These are phyloP conservation scores for Fusarium euwallaceae DNA, from an alignment of 2,329 filamentous ascomycete genomes.

Conservation along the genomic window DNA sequence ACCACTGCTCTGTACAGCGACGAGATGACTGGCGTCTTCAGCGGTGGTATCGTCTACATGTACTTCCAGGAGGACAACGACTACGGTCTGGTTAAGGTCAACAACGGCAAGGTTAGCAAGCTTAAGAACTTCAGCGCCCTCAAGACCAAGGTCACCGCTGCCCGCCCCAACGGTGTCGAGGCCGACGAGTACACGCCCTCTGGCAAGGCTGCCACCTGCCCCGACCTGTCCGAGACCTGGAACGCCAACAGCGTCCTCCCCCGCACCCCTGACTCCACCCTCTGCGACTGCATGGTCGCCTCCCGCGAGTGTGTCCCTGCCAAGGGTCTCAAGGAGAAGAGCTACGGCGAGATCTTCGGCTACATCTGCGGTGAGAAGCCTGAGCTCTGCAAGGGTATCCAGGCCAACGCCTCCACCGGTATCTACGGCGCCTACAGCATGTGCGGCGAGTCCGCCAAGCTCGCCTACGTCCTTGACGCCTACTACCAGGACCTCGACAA, in stretches of 20 bases:
- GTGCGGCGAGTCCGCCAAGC: constrained; percentile 78
- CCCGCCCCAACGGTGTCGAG: constrained; percentile 74
- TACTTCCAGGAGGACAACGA: constrained; percentile 94
- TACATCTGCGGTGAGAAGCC: constrained; percentile 74
- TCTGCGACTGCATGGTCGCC: constrained; percentile 89
- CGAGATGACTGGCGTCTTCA: constrained; percentile 89
- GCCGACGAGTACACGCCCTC: constrained; percentile 78
- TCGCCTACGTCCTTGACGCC: constrained; percentile 79
- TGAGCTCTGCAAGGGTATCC: constrained; percentile 76
- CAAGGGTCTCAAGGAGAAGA: constrained; percentile 66
- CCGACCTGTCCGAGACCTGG: constrained; percentile 75
- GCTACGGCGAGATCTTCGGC: constrained; percentile 78
- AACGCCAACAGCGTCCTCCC: constrained; percentile 75
- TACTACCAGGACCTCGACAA: constrained; percentile 75
- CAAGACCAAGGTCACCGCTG: constrained; percentile 76
- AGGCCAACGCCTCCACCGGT: constrained; percentile 74
- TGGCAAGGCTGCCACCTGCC: constrained; percentile 81
- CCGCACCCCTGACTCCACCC: constrained; percentile 80
- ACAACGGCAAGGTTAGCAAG: constrained; percentile 71
- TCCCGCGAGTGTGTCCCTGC: constrained; percentile 79
- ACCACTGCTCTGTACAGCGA: constrained; percentile 83
- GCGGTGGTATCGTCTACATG: constrained; percentile 98
- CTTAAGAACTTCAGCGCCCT: constrained; percentile 82
- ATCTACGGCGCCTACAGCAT: constrained; percentile 83
- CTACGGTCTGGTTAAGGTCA: constrained; percentile 81